phyloP scores from a whole-genome alignment of 768 basidiomycete genomes.

The Leccinellum rugosiceps region DNA sequence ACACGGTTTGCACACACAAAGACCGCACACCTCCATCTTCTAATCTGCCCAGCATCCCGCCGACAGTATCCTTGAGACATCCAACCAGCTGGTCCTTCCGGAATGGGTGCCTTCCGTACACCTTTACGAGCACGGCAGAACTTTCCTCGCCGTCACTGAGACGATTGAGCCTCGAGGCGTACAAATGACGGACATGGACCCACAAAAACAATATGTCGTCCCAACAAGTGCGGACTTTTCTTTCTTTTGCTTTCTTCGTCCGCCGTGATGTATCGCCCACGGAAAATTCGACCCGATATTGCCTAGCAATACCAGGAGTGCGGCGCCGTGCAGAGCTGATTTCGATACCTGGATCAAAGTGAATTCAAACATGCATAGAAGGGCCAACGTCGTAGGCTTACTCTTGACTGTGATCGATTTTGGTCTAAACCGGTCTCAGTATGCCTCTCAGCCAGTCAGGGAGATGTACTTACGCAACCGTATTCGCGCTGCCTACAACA shows the following conservation, averaged over 20 bases:
- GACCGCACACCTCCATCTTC: too few relatives aligned
- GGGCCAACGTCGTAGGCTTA: not conserved
- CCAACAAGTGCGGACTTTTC: not conserved
- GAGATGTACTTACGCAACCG: not conserved
- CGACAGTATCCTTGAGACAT: too few relatives aligned
- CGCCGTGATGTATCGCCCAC: not conserved
- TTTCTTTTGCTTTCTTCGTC: not conserved
- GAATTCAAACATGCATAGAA: not conserved
- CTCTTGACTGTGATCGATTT: not conserved
- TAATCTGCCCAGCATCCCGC: too few relatives aligned
- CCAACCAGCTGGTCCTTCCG: too few relatives aligned
- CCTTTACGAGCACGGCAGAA: too few relatives aligned
- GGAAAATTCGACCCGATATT: not conserved
- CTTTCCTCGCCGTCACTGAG: too few relatives aligned
- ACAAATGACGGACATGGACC: too few relatives aligned
- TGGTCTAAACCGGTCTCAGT: not conserved
- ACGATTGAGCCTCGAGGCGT: too few relatives aligned
- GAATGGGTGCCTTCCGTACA: too few relatives aligned
- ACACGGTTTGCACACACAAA: not conserved
- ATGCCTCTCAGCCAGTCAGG: not conserved
- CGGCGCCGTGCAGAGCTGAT: too few relatives aligned
- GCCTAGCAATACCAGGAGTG: not conserved
- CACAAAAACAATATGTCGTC: too few relatives aligned
- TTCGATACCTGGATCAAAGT: not conserved
- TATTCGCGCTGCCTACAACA: not conserved